Evolutionary conservation across 106 monocot species (phyloP).

Genomic region (Chionographis japonica): DNA sequence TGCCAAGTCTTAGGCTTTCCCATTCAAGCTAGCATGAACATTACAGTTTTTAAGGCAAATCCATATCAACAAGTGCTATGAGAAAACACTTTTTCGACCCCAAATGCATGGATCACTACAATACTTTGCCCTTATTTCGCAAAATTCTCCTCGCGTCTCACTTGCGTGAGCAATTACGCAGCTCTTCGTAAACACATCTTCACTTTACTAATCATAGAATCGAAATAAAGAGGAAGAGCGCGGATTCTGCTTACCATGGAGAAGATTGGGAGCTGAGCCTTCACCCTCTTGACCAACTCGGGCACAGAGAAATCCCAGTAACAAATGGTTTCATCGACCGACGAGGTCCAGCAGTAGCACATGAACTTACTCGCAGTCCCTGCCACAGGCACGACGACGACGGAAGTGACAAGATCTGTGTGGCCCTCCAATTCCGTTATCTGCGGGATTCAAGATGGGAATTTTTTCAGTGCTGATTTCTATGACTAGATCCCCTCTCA

Average conservation of each 20-base stretch:
- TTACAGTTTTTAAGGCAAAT: no score
- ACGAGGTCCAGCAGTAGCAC: constrained; percentile 68
- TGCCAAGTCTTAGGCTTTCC: no score
- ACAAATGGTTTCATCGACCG: constrained; percentile 51
- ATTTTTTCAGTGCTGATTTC: constrained; percentile 5
- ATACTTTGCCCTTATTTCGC: no score
- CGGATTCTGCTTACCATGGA: constrained; percentile 42
- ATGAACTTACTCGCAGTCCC: constrained; percentile 30
- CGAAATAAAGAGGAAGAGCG: no score
- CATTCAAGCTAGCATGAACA: no score
- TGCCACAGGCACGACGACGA: constrained; percentile 43
- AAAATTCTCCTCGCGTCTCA: no score
- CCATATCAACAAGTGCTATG: no score
- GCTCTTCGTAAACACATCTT: no score
- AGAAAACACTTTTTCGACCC: no score
- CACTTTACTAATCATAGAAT: no score
- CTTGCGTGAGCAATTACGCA: no score
- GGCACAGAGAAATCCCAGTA: constrained; percentile 59
- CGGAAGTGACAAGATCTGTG: constrained; percentile 44
- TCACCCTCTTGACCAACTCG: constrained; percentile 52
- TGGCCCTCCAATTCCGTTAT: constrained; percentile 62
- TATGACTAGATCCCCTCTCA: background rate
- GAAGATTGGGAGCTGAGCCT: constrained; percentile 40
- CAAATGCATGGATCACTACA: no score
- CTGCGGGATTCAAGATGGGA: constrained; percentile 18